These are phyloP conservation scores for Barnettozyma sp. DNA, from an alignment of 805 yeast genomes.

Conservation along the genomic window DNA sequence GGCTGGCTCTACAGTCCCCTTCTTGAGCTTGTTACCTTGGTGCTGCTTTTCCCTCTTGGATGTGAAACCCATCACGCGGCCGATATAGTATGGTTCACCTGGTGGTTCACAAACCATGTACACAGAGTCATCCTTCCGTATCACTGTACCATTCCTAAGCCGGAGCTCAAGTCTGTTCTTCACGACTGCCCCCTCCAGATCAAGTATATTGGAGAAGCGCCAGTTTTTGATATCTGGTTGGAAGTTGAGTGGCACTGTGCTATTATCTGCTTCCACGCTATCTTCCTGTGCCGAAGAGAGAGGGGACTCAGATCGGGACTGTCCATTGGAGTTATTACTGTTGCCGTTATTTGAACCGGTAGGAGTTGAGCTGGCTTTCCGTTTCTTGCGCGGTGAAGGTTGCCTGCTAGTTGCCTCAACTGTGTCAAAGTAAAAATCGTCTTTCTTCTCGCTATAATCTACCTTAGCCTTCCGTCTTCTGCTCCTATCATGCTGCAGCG, in stretches of 20 bases:
- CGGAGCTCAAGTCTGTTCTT: constrained; percentile 19
- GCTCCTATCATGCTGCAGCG: constrained; percentile 8
- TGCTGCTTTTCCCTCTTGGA: constrained; percentile 27
- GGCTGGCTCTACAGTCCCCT: constrained; percentile 35
- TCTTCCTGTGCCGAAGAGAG: constrained; percentile 5
- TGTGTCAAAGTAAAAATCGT: constrained; percentile 13
- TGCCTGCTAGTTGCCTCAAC: neutral
- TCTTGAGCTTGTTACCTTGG: neutral
- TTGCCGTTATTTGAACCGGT: neutral
- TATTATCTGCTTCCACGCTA: constrained; percentile 1
- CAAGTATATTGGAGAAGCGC: constrained; percentile 30
- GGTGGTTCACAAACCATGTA: constrained; percentile 89
- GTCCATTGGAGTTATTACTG: neutral
- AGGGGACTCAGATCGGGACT: constrained; percentile 12
- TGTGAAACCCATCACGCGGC: constrained; percentile 70
- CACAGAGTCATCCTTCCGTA: constrained; percentile 47
- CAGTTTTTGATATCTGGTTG: constrained; percentile 17
- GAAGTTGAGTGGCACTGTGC: constrained; percentile 19
- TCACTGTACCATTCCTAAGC: constrained; percentile 16
- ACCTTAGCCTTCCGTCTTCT: constrained; percentile 23
- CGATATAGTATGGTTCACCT: constrained; percentile 90
- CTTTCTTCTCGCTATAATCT: constrained; percentile 21
- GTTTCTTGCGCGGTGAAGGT: constrained; percentile 1
- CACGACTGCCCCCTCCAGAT: constrained; percentile 34
- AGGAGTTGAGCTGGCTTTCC: constrained; percentile 2